A percentile compares a stretch with the other conserved stretches of the same genome.
Evolutionary conservation across 202 grass and related monocot species (phyloP).

Genomic region (Cymbopogon flexuosus): DNA sequence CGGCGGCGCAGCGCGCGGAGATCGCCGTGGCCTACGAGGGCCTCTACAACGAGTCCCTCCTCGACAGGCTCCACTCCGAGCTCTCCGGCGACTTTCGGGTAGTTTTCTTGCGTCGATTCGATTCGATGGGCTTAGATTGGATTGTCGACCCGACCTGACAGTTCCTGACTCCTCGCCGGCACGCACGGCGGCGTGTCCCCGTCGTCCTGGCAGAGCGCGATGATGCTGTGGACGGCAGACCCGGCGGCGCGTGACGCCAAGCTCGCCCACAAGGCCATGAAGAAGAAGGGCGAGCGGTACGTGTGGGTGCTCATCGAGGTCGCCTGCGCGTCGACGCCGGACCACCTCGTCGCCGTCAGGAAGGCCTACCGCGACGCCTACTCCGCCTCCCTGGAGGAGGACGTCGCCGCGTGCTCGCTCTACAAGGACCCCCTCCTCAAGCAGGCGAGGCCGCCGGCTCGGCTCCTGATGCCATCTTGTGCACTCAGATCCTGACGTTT

Average conservation of each 20-base stretch:
- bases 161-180: background rate
- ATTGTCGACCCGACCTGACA: background rate
- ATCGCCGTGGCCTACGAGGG: constrained; percentile 56
- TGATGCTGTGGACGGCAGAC: constrained; percentile 72
- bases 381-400: constrained; percentile 71
- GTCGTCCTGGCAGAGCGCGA: constrained; percentile 51
- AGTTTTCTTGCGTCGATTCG: background rate
- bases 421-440: constrained; percentile 52
- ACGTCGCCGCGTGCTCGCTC: constrained; percentile 50
- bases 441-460: constrained; percentile 25
- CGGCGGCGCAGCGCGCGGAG: constrained; percentile 56
- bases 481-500: background rate
- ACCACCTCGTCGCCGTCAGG: constrained; percentile 83
- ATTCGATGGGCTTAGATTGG: background rate
- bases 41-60: constrained; percentile 57
- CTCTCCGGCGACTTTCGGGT: constrained; percentile 64
- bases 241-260: constrained; percentile 81
- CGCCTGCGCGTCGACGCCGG: constrained; percentile 73
- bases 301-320: constrained; percentile 73
- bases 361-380: constrained; percentile 71
- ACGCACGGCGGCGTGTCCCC: background rate
- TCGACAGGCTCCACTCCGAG: constrained; percentile 58
- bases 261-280: constrained; percentile 56
- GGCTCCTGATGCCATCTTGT: too few relatives aligned
- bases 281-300: constrained; percentile 41